Evolutionary conservation across 345 rosid species (phyloP).

Genomic region (Acer negundo): DNA sequence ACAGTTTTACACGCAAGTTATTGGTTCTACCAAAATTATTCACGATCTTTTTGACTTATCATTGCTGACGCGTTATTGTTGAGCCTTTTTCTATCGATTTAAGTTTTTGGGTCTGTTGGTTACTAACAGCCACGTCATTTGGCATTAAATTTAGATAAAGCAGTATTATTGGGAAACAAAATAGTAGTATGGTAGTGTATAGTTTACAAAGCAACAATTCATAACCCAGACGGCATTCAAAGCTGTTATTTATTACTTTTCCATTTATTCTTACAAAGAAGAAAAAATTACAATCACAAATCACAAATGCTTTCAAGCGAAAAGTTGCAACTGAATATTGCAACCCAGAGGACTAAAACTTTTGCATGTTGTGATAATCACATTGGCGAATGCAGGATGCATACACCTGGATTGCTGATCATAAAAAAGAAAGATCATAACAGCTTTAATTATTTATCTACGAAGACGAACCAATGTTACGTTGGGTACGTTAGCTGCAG

Average conservation of each 20-base stretch:
- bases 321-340: slow-evolving; percentile 13
- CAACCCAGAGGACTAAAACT: slow-evolving; percentile 17
- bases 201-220: neutral
- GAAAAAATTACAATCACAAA: neutral
- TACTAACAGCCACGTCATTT: too few relatives aligned
- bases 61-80: too few relatives aligned
- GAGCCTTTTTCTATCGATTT: too few relatives aligned
- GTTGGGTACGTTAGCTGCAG: slow-evolving; percentile 43
- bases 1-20: too few relatives aligned
- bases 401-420: neutral
- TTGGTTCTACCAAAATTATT: too few relatives aligned
- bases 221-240: neutral
- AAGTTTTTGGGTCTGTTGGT: too few relatives aligned
- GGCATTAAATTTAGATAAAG: too few relatives aligned
- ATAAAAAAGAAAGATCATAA: neutral
- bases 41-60: too few relatives aligned
- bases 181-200: too few relatives aligned
- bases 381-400: slow-evolving; percentile 14
- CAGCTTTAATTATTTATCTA: slow-evolving; percentile 14
- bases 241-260: slow-evolving; percentile 15
- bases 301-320: slow-evolving; percentile 11
- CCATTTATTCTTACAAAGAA: slow-evolving; percentile 19
- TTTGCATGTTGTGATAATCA: slow-evolving; percentile 8
- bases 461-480: neutral
- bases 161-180: too few relatives aligned